Conservation (phyloP, 2,329 filamentous ascomycete genomes). For the Epicoccum nigrum region DNA sequence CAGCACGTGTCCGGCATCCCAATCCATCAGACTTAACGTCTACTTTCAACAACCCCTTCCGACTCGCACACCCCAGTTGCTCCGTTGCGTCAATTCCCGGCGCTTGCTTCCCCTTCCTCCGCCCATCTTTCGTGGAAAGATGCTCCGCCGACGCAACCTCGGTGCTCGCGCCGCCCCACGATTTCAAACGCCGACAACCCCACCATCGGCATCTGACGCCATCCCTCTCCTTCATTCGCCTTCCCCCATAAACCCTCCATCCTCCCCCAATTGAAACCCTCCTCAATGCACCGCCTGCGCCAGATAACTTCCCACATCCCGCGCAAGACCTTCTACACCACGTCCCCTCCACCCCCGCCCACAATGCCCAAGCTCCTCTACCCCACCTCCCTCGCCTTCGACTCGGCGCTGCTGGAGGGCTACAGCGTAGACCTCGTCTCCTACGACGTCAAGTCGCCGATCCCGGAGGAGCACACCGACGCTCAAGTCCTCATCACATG, state of each 20-base stretch:
- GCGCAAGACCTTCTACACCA: constrained; percentile 10
- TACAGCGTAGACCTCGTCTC: constrained; percentile 64
- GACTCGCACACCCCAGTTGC: too few species aligned
- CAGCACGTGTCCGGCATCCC: too few species aligned
- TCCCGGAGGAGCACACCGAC: constrained; percentile 64
- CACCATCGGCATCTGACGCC: constrained; percentile 13
- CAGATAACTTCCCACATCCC: constrained; percentile 13
- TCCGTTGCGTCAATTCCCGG: constrained; percentile 5
- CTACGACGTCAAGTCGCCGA: constrained; percentile 63
- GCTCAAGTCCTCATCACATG: constrained; percentile 68
- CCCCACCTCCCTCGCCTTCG: constrained; percentile 66
- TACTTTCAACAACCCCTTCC: too few species aligned
- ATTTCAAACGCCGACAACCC: constrained; percentile 13
- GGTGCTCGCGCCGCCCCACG: constrained; percentile 8
- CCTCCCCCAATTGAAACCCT: background rate
- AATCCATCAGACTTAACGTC: too few species aligned
- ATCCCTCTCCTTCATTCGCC: constrained; percentile 5
- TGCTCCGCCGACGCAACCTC: constrained; percentile 7
- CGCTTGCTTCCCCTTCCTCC: background rate
- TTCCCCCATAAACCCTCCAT: constrained; percentile 2
- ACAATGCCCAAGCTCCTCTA: constrained; percentile 64
- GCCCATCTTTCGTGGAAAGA: constrained; percentile 12
- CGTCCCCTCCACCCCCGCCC: constrained; percentile 1
- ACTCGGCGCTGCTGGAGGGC: constrained; percentile 62
- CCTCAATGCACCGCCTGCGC: constrained; percentile 11